phyloP scores from a whole-genome alignment of 768 basidiomycete species.

The Mycena epipterygia region DNA sequence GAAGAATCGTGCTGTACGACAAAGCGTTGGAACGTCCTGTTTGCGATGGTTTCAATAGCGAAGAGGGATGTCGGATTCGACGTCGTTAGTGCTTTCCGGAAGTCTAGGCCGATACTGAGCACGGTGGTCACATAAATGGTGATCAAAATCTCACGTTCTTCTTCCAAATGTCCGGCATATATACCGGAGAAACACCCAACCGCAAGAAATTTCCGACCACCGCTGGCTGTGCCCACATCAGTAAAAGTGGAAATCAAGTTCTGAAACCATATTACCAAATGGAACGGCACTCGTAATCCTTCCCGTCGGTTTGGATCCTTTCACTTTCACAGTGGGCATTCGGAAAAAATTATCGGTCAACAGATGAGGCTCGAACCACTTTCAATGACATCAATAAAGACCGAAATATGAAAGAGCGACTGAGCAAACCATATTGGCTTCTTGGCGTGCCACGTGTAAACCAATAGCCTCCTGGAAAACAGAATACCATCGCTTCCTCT shows the following conservation, averaged over 20 bases:
- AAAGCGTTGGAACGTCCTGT: constrained; percentile 72
- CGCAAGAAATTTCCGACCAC: constrained; percentile 69
- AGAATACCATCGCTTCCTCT: constrained; percentile 74
- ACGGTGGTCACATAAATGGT: constrained; percentile 8
- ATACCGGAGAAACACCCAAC: constrained; percentile 79
- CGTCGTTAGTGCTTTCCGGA: constrained; percentile 66
- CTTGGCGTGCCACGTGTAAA: constrained; percentile 73
- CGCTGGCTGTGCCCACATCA: constrained; percentile 53
- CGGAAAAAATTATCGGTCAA: constrained; percentile 77
- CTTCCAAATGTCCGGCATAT: constrained; percentile 70
- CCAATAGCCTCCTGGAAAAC: constrained; percentile 73
- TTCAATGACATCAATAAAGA: not conserved
- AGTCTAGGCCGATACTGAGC: constrained; percentile 56
- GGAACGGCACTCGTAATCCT: constrained; percentile 70
- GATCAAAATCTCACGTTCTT: constrained; percentile 60
- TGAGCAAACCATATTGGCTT: constrained; percentile 76
- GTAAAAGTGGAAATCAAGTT: not conserved
- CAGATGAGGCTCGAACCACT: constrained; percentile 78
- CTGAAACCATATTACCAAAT: constrained; percentile 61
- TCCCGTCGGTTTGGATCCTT: constrained; percentile 62
- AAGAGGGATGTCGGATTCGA: constrained; percentile 66
- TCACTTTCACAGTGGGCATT: constrained; percentile 52
- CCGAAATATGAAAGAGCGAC: not conserved
- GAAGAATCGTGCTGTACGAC: constrained; percentile 72
- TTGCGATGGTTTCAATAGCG: constrained; percentile 61